These are phyloP conservation scores for Mycena indigotica DNA, from an alignment of 768 basidiomycete species.

Conservation along the genomic window DNA sequence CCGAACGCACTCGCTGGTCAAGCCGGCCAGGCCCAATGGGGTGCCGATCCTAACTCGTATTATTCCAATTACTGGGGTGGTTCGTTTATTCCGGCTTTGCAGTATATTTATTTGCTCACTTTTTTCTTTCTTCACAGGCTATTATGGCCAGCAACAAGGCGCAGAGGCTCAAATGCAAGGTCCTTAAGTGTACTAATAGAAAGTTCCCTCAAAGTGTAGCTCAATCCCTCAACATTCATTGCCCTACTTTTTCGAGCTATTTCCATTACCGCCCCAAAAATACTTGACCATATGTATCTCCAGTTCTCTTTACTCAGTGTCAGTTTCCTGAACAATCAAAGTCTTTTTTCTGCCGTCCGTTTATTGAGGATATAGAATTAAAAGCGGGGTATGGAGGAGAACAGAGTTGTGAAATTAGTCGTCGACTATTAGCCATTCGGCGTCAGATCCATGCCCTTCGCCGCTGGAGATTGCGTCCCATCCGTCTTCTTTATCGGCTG, in stretches of 20 bases:
- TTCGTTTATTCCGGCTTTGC: slow-evolving; percentile 39
- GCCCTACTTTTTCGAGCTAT: slow-evolving; percentile 19
- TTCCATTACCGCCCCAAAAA: slow-evolving; percentile 11
- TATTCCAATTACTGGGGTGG: slow-evolving; percentile 87
- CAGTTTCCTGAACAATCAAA: slow-evolving; percentile 16
- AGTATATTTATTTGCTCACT: slow-evolving; percentile 1
- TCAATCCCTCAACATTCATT: slow-evolving; percentile 20
- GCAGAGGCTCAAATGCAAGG: slow-evolving; percentile 59
- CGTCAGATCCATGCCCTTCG: slow-evolving; percentile 76
- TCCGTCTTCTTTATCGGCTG: slow-evolving; percentile 59
- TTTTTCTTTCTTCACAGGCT: slow-evolving; percentile 50
- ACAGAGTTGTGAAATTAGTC: slow-evolving; percentile 28
- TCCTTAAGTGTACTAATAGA: slow-evolving; percentile 34
- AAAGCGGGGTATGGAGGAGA: slow-evolving; percentile 38
- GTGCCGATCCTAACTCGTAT: slow-evolving; percentile 70
- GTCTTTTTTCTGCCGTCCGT: slow-evolving; percentile 3
- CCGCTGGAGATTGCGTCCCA: slow-evolving; percentile 71
- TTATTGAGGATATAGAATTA: slow-evolving; percentile 29
- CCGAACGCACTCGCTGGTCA: slow-evolving; percentile 54
- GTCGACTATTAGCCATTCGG: slow-evolving; percentile 88
- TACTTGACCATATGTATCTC: slow-evolving; percentile 31
- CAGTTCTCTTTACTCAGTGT: no score
- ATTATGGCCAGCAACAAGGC: slow-evolving; percentile 78
- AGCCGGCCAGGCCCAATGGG: slow-evolving; percentile 77
- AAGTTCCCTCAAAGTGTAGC: slow-evolving; percentile 24